phyloP scores from a whole-genome alignment of 2,329 filamentous ascomycete species.

The Madurella mycetomatis region DNA sequence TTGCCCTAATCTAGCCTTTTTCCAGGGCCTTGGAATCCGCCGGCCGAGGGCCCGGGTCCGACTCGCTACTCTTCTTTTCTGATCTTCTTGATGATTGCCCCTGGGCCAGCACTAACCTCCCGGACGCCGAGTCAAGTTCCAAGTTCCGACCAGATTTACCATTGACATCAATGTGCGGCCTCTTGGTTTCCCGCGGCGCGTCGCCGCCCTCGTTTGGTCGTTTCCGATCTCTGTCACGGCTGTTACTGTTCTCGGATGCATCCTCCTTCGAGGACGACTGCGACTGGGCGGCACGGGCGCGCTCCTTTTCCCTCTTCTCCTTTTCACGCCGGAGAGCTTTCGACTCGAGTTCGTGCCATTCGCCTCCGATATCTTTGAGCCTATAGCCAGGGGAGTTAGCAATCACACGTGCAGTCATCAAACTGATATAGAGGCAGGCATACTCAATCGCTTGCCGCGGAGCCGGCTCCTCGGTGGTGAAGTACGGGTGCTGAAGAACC shows the following conservation, averaged over 20 bases:
- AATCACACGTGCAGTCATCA: background rate
- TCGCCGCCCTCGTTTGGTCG: slow-evolving; percentile 27
- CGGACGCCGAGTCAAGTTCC: background rate
- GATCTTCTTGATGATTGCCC: background rate
- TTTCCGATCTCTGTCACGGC: slow-evolving; percentile 37
- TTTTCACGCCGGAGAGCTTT: slow-evolving; percentile 91
- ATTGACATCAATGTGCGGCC: slow-evolving; percentile 24
- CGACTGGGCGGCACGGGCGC: slow-evolving; percentile 32
- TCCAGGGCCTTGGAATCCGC: background rate
- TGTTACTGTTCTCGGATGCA: background rate
- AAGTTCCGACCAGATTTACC: background rate
- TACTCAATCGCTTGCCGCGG: slow-evolving; percentile 77
- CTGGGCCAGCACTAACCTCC: background rate
- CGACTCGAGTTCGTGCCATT: slow-evolving; percentile 98
- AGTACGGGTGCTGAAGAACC: slow-evolving; percentile 84
- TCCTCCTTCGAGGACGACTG: slow-evolving; percentile 8
- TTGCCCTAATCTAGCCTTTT: background rate
- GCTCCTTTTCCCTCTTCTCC: slow-evolving; percentile 56
- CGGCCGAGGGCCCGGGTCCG: too few species aligned
- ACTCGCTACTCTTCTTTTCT: background rate
- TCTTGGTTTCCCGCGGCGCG: slow-evolving; percentile 26
- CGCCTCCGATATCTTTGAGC: slow-evolving; percentile 75
- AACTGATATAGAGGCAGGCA: slow-evolving; percentile 34
- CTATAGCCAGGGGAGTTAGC: slow-evolving; percentile 41
- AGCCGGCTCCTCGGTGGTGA: slow-evolving; percentile 72